Conservation (phyloP, 1,139 yeast species). For the Candida sojae region DNA sequence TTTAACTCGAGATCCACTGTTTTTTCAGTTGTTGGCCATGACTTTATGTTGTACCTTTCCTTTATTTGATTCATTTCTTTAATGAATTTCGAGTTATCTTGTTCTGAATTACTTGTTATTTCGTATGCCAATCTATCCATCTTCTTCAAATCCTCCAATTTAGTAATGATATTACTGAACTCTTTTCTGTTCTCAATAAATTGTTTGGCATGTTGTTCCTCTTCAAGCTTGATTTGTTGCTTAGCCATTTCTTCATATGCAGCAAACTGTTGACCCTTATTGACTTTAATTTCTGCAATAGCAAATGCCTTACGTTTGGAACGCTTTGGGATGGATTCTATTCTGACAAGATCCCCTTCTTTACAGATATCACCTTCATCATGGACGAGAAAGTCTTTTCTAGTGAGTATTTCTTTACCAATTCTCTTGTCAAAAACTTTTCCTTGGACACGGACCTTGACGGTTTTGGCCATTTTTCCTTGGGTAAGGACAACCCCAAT, state of each 20-base stretch:
- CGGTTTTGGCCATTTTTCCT: slow-evolving; percentile 94
- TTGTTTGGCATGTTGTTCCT: slow-evolving; percentile 49
- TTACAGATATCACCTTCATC: slow-evolving; percentile 91
- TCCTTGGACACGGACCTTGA: slow-evolving; percentile 85
- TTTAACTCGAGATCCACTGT: slow-evolving; percentile 34
- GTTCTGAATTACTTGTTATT: slow-evolving; percentile 31
- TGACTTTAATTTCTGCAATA: slow-evolving; percentile 87
- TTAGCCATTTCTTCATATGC: slow-evolving; percentile 75
- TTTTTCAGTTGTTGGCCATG: slow-evolving; percentile 59
- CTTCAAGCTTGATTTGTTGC: slow-evolving; percentile 62
- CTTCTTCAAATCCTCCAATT: slow-evolving; percentile 50
- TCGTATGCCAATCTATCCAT: slow-evolving; percentile 44
- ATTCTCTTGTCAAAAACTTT: slow-evolving; percentile 67
- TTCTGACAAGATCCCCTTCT: slow-evolving; percentile 94
- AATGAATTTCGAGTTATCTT: slow-evolving; percentile 38
- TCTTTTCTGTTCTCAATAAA: slow-evolving; percentile 49
- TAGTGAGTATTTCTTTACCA: slow-evolving; percentile 73
- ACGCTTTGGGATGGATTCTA: slow-evolving; percentile 85
- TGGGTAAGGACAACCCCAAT: slow-evolving; percentile 92
- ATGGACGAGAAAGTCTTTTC: slow-evolving; percentile 88
- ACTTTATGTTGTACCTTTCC: slow-evolving; percentile 52
- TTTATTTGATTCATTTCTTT: slow-evolving; percentile 50
- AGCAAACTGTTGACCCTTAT: slow-evolving; percentile 91
- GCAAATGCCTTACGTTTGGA: slow-evolving; percentile 85
- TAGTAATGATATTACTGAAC: slow-evolving; percentile 35